Evolutionary conservation across 495 filamentous ascomycete genomes (phyloP).

Genomic region (Hypomontagnella submonticulosa): DNA sequence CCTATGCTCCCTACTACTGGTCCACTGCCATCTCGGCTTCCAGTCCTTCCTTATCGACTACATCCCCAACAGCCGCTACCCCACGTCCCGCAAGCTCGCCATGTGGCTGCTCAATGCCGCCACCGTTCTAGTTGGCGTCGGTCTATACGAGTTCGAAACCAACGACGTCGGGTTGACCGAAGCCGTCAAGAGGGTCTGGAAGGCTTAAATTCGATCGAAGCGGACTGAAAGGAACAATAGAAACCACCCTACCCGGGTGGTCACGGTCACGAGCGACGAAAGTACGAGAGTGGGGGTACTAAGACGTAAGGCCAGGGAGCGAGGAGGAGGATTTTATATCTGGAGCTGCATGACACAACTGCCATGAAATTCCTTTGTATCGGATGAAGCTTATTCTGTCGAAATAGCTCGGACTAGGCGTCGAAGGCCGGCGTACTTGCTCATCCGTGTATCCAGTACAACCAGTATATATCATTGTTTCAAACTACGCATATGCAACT

Average conservation of each 20-base stretch:
- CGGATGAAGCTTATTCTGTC: conserved; percentile 15
- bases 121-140: conserved; percentile 83
- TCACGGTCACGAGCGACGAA: conserved; percentile 2
- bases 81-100: conserved; percentile 69
- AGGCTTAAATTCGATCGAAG: conserved; percentile 60
- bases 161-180: conserved; percentile 96
- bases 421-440: conserved; percentile 6
- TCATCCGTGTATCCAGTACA: conserved; percentile 43
- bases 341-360: conserved; percentile 16
- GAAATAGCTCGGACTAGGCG: conserved; percentile 14
- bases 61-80: conserved; percentile 76
- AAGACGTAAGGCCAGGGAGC: neutral
- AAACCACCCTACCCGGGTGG: too few species aligned
- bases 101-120: conserved; percentile 82
- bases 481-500: conserved; percentile 1
- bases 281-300: neutral
- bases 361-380: conserved; percentile 33
- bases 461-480: conserved; percentile 38
- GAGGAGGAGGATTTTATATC: neutral
- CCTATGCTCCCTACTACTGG: conserved; percentile 82
- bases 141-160: conserved; percentile 99
- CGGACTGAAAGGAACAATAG: neutral
- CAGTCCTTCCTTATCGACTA: conserved; percentile 91
- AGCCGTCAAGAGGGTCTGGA: conserved; percentile 86
- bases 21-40: conserved; percentile 96